Percentiles rank a stretch among this genome's conserved stretches.
Evolutionary conservation across 148 eudicot species (phyloP).

Genomic region (Amaranthus palmeri): DNA sequence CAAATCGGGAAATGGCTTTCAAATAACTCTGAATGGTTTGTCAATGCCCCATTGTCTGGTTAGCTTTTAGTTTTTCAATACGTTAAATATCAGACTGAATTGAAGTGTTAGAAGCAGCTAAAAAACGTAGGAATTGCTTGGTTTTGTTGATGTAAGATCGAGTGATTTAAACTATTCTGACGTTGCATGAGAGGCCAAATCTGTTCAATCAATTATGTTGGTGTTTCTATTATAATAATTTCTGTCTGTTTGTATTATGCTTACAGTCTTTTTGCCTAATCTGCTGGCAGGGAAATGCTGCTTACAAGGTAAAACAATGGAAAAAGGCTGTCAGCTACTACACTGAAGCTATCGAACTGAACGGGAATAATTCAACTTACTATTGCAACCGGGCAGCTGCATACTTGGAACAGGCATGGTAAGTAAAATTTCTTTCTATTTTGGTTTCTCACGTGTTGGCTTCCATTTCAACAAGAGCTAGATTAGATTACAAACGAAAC

Average conservation of each 20-base stretch:
- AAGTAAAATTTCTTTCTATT: not conserved
- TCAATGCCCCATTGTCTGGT: too few species aligned
- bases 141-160: not conserved
- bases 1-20: too few species aligned
- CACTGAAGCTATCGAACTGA: constrained; percentile 72
- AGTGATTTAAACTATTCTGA: not conserved
- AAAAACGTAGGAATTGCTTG: not conserved
- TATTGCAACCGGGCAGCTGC: constrained; percentile 92
- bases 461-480: too few species aligned
- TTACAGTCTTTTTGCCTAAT: not conserved
- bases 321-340: constrained; percentile 76
- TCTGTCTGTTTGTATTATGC: not conserved
- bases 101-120: not conserved
- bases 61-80: not conserved
- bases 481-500: too few species aligned
- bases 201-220: not conserved
- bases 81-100: not conserved
- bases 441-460: not conserved
- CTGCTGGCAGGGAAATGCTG: constrained; percentile 69
- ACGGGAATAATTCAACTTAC: constrained; percentile 55
- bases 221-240: not conserved
- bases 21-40: too few species aligned
- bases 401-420: constrained; percentile 79
- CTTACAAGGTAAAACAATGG: constrained; percentile 71
- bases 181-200: not conserved